Base-by-base conservation (phyloP, 768 basidiomycete genomes). In the Strobilomyces dryophilus region DNA sequence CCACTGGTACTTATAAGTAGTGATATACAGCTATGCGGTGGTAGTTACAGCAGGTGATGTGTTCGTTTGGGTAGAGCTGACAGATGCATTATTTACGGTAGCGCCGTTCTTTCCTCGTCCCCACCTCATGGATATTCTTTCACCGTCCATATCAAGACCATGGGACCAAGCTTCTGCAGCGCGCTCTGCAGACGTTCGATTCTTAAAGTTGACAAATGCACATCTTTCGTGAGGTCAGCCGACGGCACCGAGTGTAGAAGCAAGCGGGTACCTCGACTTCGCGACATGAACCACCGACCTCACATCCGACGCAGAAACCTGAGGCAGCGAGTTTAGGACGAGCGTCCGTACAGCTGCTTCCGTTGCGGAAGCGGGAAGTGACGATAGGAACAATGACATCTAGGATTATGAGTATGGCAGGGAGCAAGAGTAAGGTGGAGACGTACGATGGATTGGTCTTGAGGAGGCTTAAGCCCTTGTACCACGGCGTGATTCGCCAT, bases 191-290 rank as follows among this genome's bases (percentile, higher is more conserved):
- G 81, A 76, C 7, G 76, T 64, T 18, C 97, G 80, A 49, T 88
- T 82, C 60, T 79, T 85, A 75, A 98, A 98, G 69, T 98, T 98
- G 49, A 97, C 80, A 69, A 99, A 99, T 1, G 95, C 97, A 71
- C 94, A 95, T 70, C 90, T 90, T 53, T 15, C 37, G 18, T 48
- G 18, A 18, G 6, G n/a, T 58, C 45, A 53, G 47, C 49, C 7
- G 17, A 39, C 26, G 29, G 2, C 1, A 10, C 29, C 4, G n/a
- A 21, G 47, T 35, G 0, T 12, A 21, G 4, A 20, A 17, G 17
- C 10, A 14, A 34, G 37, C n/a, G 65, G 74, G 10, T 56, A 87
- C 83, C 82, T 80, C 56, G 89, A 84, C 69, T 92, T 90, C 35
- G 83, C 80, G 6, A 95, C 88, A 61, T 93, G 84, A 3, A 95